A percentile compares a stretch with the other conserved stretches of the same genome.
Conservation (phyloP, 2,329 filamentous ascomycete species). For the Sarocladiaceae sp. region DNA sequence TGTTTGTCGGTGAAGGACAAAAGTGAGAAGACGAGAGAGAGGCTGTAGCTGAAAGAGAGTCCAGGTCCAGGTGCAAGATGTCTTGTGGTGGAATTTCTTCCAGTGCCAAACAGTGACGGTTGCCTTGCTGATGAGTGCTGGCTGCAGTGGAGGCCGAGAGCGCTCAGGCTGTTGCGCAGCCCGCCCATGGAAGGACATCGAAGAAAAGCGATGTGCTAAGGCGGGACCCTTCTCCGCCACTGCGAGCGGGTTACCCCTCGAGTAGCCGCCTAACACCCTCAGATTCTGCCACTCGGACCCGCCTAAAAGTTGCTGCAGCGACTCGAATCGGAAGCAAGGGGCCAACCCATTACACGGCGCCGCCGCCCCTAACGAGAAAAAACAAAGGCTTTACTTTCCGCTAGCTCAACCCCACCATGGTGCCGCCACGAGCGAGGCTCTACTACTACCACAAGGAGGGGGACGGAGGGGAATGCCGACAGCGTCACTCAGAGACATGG, state of each 20-base stretch:
- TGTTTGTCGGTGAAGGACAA: not conserved
- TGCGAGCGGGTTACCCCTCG: too few species aligned
- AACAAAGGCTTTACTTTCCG: not conserved
- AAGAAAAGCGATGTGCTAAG: slow-evolving; percentile 32
- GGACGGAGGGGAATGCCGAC: too few species aligned
- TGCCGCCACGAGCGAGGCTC: not conserved
- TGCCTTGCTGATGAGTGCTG: slow-evolving; percentile 6
- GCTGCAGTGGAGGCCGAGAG: slow-evolving; percentile 15
- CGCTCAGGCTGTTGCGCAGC: slow-evolving; percentile 27
- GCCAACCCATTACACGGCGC: not conserved
- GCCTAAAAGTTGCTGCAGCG: slow-evolving; percentile 1
- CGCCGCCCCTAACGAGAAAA: not conserved
- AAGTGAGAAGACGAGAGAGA: not conserved
- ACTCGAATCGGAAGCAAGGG: not conserved
- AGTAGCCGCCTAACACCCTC: not conserved
- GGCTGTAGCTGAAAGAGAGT: slow-evolving; percentile 1
- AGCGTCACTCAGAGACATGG: too few species aligned
- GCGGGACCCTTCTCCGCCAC: too few species aligned
- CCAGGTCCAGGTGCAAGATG: not conserved
- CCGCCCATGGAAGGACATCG: slow-evolving; percentile 37
- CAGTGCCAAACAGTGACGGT: not conserved
- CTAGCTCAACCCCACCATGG: not conserved
- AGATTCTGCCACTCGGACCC: not conserved
- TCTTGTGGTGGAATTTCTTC: not conserved
- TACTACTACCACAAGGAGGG: too few species aligned